Evolutionary conservation across 768 basidiomycete genomes (phyloP).

Genomic region (Tremella yokohamensis): DNA sequence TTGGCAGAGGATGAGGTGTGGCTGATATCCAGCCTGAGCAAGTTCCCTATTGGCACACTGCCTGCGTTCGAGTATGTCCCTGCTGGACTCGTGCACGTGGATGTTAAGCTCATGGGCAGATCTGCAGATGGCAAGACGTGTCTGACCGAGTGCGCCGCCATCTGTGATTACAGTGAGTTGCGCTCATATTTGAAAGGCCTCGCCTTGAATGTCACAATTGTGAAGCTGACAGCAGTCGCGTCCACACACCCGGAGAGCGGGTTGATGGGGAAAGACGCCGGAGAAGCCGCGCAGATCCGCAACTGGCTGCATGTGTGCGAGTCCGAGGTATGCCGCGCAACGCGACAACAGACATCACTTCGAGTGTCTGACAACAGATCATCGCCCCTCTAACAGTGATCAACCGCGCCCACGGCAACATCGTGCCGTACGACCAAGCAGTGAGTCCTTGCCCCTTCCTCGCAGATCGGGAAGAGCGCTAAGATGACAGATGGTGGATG

Average conservation of each 20-base stretch:
- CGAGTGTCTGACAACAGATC: neutral
- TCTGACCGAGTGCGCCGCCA: too few species aligned
- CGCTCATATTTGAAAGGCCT: slow-evolving; percentile 2
- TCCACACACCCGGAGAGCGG: neutral
- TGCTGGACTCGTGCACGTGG: too few species aligned
- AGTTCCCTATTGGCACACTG: neutral
- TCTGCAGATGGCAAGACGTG: too few species aligned
- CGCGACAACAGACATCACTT: neutral
- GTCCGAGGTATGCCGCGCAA: neutral
- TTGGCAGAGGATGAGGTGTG: too few species aligned
- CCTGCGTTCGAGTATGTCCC: neutral
- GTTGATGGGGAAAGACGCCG: neutral
- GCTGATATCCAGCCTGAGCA: neutral
- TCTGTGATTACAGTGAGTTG: too few species aligned
- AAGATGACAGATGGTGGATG: neutral
- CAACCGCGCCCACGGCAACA: neutral
- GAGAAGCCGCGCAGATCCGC: slow-evolving; percentile 4
- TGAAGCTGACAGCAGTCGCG: neutral
- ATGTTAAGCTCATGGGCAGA: too few species aligned
- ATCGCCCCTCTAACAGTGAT: slow-evolving; percentile 1
- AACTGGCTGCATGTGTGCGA: slow-evolving; percentile 6
- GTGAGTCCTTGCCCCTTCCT: neutral
- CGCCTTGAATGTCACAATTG: neutral
- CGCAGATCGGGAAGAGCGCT: neutral
- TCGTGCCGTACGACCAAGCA: neutral